Evolutionary conservation across 495 filamentous ascomycete genomes (phyloP).

Genomic region (Lasiosphaeria hispida): DNA sequence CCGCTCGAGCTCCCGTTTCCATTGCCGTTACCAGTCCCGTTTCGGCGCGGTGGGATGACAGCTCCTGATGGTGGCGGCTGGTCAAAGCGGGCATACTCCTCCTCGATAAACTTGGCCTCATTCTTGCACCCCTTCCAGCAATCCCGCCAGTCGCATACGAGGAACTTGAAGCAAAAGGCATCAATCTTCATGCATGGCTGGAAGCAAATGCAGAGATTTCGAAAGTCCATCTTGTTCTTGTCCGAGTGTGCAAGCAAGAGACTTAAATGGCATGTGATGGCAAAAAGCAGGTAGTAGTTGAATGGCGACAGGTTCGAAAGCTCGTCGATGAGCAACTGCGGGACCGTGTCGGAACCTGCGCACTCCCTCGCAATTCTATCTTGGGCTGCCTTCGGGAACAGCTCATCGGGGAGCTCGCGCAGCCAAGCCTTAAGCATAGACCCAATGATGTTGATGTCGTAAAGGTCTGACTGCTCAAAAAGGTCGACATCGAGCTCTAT

Average conservation of each 20-base stretch:
- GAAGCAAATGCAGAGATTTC: slow-evolving; percentile 90
- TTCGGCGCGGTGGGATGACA: not conserved
- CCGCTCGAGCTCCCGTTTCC: not conserved
- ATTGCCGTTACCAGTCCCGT: slow-evolving; percentile 10
- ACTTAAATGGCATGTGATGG: slow-evolving; percentile 89
- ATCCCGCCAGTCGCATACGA: slow-evolving; percentile 87
- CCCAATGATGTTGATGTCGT: slow-evolving; percentile 91
- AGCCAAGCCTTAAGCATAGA: slow-evolving; percentile 93
- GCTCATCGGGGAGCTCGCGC: slow-evolving; percentile 86
- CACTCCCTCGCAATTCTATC: slow-evolving; percentile 71
- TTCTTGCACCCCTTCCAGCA: slow-evolving; percentile 95
- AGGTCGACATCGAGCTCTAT: slow-evolving; percentile 79
- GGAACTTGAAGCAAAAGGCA: slow-evolving; percentile 82
- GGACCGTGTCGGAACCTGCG: slow-evolving; percentile 69
- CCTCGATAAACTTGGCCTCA: slow-evolving; percentile 73
- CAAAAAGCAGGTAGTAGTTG: slow-evolving; percentile 94
- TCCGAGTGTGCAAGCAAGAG: slow-evolving; percentile 80
- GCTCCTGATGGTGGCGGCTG: slow-evolving; percentile 41
- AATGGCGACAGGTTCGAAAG: slow-evolving; percentile 86
- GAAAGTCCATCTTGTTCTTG: slow-evolving; percentile 93
- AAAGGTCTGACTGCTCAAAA: slow-evolving; percentile 76
- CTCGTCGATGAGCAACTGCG: slow-evolving; percentile 80
- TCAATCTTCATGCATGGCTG: slow-evolving; percentile 93
- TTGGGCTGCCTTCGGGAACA: slow-evolving; percentile 79
- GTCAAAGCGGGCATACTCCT: slow-evolving; percentile 67